phyloP scores from a whole-genome alignment of 345 rosid genomes.

The Ceriops zippeliana region DNA sequence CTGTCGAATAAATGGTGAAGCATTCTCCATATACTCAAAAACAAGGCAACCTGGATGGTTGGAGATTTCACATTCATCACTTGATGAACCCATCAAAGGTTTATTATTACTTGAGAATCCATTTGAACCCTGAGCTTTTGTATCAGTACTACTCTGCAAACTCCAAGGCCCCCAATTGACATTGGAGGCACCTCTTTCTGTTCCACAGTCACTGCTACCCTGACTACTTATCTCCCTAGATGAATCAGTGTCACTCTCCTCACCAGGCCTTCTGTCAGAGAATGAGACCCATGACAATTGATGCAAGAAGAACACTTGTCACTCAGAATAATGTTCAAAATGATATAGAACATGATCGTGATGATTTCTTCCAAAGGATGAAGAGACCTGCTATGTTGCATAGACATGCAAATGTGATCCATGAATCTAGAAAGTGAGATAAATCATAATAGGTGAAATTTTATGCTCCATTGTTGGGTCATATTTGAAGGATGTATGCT shows the following conservation, averaged over 20 bases:
- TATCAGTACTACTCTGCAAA: conserved; percentile 28
- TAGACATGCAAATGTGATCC: not conserved
- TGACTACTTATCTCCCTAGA: conserved; percentile 64
- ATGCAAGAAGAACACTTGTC: not conserved
- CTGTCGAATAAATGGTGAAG: conserved; percentile 74
- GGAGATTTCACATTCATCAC: conserved; percentile 64
- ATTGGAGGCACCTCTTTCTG: conserved; percentile 38
- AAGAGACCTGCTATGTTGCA: not conserved
- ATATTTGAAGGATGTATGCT: not conserved
- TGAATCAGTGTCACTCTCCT: conserved; percentile 77
- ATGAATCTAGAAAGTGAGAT: not conserved
- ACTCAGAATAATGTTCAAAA: not conserved
- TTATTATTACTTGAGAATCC: conserved; percentile 46
- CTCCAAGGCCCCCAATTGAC: conserved; percentile 28
- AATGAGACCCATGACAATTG: conserved; percentile 9
- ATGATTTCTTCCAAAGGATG: not conserved
- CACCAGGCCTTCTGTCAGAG: conserved; percentile 50
- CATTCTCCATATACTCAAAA: conserved; percentile 75
- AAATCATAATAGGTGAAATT: too few relatives aligned
- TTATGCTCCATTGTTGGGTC: too few relatives aligned
- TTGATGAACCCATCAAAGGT: conserved; percentile 49
- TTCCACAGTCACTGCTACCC: conserved; percentile 52
- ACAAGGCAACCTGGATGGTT: conserved; percentile 45
- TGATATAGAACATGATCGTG: not conserved
- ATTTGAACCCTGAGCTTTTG: conserved; percentile 39